Percentiles rank a stretch among this genome's conserved stretches.
Conservation (phyloP, 805 yeast genomes). For the Starmerella ratchasimensis region DNA sequence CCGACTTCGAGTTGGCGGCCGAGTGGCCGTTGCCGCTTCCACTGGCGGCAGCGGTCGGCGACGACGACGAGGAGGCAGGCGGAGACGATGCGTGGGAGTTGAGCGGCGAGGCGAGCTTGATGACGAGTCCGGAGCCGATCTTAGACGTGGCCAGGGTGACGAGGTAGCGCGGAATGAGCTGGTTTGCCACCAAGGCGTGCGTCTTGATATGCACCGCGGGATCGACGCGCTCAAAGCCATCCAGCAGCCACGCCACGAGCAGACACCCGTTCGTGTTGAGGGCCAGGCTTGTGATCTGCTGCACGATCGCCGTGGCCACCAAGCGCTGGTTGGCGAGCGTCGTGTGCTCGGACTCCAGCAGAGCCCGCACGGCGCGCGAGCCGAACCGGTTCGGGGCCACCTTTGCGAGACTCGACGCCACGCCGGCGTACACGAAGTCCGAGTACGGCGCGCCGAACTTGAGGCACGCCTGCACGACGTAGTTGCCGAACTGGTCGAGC, state of each 20-base stretch:
- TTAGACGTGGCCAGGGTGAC: slow-evolving; percentile 61
- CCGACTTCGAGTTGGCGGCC: too few species aligned
- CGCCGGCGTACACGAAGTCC: slow-evolving; percentile 75
- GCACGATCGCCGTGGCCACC: slow-evolving; percentile 63
- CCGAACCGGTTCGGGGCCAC: slow-evolving; percentile 87
- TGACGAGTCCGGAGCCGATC: slow-evolving; percentile 66
- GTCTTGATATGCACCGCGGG: slow-evolving; percentile 12
- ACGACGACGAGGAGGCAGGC: too few species aligned
- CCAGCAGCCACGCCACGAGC: slow-evolving; percentile 86
- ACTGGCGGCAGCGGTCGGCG: too few species aligned
- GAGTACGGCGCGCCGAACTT: slow-evolving; percentile 82
- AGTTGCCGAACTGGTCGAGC: slow-evolving; percentile 93
- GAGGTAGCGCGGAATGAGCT: slow-evolving; percentile 44
- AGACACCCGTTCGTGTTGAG: slow-evolving; percentile 78
- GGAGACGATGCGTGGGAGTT: too few species aligned
- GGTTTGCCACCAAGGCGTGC: slow-evolving; percentile 48
- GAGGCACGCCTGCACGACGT: slow-evolving; percentile 86
- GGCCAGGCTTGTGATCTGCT: slow-evolving; percentile 65
- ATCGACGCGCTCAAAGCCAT: slow-evolving; percentile 45
- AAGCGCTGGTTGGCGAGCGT: slow-evolving; percentile 54
- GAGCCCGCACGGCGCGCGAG: slow-evolving; percentile 86
- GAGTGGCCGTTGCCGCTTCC: too few species aligned
- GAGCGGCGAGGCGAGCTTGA: slow-evolving; percentile 54
- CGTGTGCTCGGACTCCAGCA: slow-evolving; percentile 65
- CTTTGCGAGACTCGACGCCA: slow-evolving; percentile 61